Conservation (phyloP, 495 filamentous ascomycete species). For the Penicillium tannophilum region DNA sequence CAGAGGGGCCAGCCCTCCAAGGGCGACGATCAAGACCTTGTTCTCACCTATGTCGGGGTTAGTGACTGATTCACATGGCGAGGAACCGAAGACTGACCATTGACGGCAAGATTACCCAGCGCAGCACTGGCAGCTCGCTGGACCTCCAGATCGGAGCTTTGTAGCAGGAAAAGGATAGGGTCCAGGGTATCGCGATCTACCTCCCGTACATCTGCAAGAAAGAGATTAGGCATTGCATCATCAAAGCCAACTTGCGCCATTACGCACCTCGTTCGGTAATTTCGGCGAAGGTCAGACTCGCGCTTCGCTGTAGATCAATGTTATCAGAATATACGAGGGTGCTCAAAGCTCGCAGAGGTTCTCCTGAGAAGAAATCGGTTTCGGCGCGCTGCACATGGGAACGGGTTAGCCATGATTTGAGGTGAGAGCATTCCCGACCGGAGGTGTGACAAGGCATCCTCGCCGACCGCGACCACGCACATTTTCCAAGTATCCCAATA, state of each 20-base stretch:
- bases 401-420: conserved; percentile 14
- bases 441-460: neutral
- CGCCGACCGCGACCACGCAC: conserved; percentile 52
- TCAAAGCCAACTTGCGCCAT: conserved; percentile 7
- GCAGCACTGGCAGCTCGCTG: conserved; percentile 96
- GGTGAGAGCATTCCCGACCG: neutral
- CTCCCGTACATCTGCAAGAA: conserved; percentile 80
- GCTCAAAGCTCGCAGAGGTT: conserved; percentile 91
- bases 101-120: conserved; percentile 93
- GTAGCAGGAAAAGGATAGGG: conserved; percentile 91
- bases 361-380: conserved; percentile 97
- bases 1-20: conserved; percentile 86
- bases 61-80: conserved; percentile 30
- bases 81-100: conserved; percentile 58
- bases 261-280: conserved; percentile 94
- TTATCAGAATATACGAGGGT: conserved; percentile 98
- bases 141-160: conserved; percentile 94
- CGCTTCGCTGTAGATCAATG: conserved; percentile 95
- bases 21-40: conserved; percentile 91
- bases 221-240: conserved; percentile 19
- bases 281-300: conserved; percentile 97
- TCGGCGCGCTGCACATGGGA: conserved; percentile 73
- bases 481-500: conserved; percentile 94
- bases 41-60: conserved; percentile 77
- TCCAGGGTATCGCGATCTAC: conserved; percentile 94